A percentile compares a stretch with the other conserved stretches of the same genome.
These are phyloP conservation scores for Claviceps quebecensis DNA, from an alignment of 2,329 filamentous ascomycete species.

Conservation along the genomic window DNA sequence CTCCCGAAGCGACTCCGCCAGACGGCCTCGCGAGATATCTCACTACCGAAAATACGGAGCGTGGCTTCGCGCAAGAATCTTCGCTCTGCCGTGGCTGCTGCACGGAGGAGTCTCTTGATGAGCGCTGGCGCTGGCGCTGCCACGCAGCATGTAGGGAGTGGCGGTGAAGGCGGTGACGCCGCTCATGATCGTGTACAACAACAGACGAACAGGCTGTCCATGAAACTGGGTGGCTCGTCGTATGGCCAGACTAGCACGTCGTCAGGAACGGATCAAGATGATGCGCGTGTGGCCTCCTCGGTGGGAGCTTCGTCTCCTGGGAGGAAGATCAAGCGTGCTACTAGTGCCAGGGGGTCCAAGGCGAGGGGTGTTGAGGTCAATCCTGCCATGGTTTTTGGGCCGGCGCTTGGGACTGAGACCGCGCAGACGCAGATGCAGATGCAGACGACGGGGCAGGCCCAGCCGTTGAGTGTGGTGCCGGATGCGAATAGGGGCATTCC, in stretches of 20 bases:
- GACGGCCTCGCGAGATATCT: constrained; percentile 31
- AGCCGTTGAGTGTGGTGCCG: constrained; percentile 26
- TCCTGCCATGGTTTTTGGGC: not conserved
- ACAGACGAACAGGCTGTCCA: constrained; percentile 8
- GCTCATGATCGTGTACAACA: not conserved
- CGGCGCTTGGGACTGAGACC: not conserved
- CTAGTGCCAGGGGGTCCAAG: constrained; percentile 3
- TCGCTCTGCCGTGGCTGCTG: constrained; percentile 1
- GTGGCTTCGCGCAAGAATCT: constrained; percentile 11
- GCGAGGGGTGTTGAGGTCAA: not conserved
- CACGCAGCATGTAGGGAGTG: not conserved
- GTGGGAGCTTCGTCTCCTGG: not conserved
- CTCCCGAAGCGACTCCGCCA: constrained; percentile 35
- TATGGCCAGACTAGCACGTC: not conserved
- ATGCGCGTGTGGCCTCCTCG: not conserved
- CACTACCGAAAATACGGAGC: constrained; percentile 19
- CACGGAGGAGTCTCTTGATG: not conserved
- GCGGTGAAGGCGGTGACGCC: not conserved
- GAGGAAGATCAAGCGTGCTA: constrained; percentile 4
- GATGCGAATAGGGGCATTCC: constrained; percentile 34
- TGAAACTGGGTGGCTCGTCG: constrained; percentile 8
- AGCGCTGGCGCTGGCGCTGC: not conserved
- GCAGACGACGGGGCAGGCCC: not conserved
- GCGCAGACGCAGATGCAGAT: no score
- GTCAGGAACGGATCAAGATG: not conserved